Conservation (phyloP, 345 rosid genomes). For the Streptanthus diversifolius region DNA sequence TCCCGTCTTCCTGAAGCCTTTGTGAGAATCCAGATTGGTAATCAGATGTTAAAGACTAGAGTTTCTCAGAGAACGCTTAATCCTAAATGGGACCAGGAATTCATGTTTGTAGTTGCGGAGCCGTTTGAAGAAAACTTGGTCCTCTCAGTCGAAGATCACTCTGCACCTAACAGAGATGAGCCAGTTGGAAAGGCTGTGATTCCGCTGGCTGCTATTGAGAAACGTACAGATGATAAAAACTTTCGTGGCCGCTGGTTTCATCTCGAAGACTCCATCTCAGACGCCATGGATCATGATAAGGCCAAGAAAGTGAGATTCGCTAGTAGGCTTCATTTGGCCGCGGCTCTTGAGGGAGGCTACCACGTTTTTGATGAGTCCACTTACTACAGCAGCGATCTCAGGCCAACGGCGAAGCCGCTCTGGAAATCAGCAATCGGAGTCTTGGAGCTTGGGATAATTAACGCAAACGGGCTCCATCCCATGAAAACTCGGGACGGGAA, state of each 20-base stretch:
- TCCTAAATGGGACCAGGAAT: conserved; percentile 80
- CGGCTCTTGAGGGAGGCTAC: conserved; percentile 54
- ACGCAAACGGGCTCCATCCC: conserved; percentile 41
- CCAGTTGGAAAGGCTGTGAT: conserved; percentile 40
- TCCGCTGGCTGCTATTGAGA: conserved; percentile 31
- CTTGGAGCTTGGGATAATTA: conserved; percentile 51
- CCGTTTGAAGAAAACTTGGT: conserved; percentile 49
- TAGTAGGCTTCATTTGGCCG: conserved; percentile 36
- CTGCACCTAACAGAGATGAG: conserved; percentile 41
- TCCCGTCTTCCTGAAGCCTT: conserved; percentile 59
- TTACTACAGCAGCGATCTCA: conserved; percentile 46
- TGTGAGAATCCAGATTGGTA: conserved; percentile 69
- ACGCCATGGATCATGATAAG: conserved; percentile 26
- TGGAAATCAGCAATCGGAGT: conserved; percentile 43
- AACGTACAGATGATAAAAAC: conserved; percentile 28
- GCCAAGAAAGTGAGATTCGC: conserved; percentile 41
- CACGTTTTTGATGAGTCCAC: conserved; percentile 58
- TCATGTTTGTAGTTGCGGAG: conserved; percentile 77
- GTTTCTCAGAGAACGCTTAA: conserved; percentile 45
- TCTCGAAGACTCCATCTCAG: conserved; percentile 35
- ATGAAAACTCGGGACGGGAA: conserved; percentile 39
- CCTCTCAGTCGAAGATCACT: conserved; percentile 43
- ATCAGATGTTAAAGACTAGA: conserved; percentile 56
- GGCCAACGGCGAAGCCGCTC: conserved; percentile 39
- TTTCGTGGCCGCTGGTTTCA: conserved; percentile 36